Evolutionary conservation across 768 basidiomycete genomes (phyloP).

Genomic region (Lactarius sp.): DNA sequence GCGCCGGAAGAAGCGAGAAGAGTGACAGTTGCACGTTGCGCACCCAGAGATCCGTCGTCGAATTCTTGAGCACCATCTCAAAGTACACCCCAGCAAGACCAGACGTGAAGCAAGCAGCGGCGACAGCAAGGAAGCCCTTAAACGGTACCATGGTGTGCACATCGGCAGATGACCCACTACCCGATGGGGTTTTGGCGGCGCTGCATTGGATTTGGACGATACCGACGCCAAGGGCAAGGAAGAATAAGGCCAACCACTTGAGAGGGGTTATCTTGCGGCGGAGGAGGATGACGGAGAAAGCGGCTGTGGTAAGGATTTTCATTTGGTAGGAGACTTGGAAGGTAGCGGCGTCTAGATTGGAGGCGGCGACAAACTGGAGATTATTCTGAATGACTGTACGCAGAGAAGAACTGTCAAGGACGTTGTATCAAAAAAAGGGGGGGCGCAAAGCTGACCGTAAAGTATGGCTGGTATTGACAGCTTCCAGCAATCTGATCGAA

Average conservation of each 20-base stretch:
- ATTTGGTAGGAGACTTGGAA: conserved; percentile 98
- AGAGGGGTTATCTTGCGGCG: conserved; percentile 64
- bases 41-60: conserved; percentile 88
- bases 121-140: conserved; percentile 87
- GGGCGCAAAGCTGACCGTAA: conserved; percentile 49
- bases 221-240: conserved; percentile 84
- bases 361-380: conserved; percentile 90
- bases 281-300: conserved; percentile 78
- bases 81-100: conserved; percentile 98
- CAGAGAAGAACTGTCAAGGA: conserved; percentile 17
- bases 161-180: conserved; percentile 10
- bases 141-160: conserved; percentile 67
- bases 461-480: conserved; percentile 94
- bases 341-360: conserved; percentile 90
- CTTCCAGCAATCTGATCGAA: conserved; percentile 95
- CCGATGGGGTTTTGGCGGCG: conserved; percentile 24
- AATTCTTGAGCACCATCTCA: conserved; percentile 93
- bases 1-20: conserved; percentile 87
- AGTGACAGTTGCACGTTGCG: conserved; percentile 94
- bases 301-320: conserved; percentile 94
- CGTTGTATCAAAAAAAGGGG: neutral
- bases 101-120: conserved; percentile 89
- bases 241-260: conserved; percentile 83
- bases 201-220: conserved; percentile 55
- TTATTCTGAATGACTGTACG: conserved; percentile 82